A percentile compares a stretch with the other conserved stretches of the same genome.
Evolutionary conservation across 805 yeast species (phyloP).

Genomic region (Zygosaccharomyces siamensis): DNA sequence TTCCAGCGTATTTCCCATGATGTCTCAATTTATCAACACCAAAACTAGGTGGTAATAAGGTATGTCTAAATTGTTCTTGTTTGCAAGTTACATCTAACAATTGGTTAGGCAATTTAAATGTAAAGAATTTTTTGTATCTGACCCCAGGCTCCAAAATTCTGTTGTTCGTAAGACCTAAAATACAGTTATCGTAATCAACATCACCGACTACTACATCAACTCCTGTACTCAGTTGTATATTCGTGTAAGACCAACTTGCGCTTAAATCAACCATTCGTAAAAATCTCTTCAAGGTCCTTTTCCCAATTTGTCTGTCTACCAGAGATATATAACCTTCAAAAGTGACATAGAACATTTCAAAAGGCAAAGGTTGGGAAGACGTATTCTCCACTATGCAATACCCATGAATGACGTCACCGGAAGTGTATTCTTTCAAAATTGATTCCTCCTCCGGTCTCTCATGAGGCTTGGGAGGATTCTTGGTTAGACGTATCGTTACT

Average conservation of each 20-base stretch:
- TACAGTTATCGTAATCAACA: slow-evolving; percentile 44
- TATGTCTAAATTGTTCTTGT: slow-evolving; percentile 40
- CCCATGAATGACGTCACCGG: slow-evolving; percentile 66
- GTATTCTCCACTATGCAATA: slow-evolving; percentile 47
- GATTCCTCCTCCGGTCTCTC: slow-evolving; percentile 43
- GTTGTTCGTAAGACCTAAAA: slow-evolving; percentile 47
- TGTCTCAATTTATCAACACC: slow-evolving; percentile 36
- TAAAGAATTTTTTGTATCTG: slow-evolving; percentile 53
- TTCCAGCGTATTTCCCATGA: slow-evolving; percentile 31
- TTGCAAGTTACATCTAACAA: slow-evolving; percentile 50
- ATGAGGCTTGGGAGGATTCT: slow-evolving; percentile 45
- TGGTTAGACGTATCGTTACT: slow-evolving; percentile 48
- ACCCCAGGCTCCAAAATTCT: slow-evolving; percentile 46
- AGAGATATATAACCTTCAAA: slow-evolving; percentile 41
- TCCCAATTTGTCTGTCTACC: slow-evolving; percentile 32
- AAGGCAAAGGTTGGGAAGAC: slow-evolving; percentile 45
- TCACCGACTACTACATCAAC: slow-evolving; percentile 44
- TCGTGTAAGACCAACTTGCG: slow-evolving; percentile 50
- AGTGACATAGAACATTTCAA: slow-evolving; percentile 57
- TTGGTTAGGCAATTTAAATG: slow-evolving; percentile 53
- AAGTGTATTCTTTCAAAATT: slow-evolving; percentile 51
- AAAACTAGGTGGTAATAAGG: slow-evolving; percentile 40
- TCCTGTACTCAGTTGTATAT: slow-evolving; percentile 49
- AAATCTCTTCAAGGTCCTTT: slow-evolving; percentile 43
- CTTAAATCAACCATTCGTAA: slow-evolving; percentile 56